phyloP scores from a whole-genome alignment of 2,329 filamentous ascomycete species.

The Trichoderma citrinoviride region DNA sequence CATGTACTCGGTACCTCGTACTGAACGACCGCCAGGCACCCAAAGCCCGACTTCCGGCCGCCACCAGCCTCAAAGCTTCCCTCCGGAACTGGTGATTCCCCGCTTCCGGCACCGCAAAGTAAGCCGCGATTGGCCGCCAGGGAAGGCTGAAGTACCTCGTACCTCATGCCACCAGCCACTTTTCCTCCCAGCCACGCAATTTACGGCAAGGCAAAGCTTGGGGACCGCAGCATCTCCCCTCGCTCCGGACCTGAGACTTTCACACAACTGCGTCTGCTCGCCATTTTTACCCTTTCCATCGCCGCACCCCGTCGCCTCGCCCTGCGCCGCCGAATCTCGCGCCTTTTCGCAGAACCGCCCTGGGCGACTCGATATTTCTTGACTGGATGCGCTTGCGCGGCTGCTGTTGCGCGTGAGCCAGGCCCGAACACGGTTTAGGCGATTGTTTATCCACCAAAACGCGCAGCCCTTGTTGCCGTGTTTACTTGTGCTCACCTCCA shows the following conservation, averaged over 20 bases:
- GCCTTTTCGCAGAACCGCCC: constrained; percentile 27
- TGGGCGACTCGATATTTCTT: constrained; percentile 27
- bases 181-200: constrained; percentile 41
- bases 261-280: constrained; percentile 23
- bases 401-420: constrained; percentile 33
- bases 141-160: not conserved
- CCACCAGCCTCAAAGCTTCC: no score
- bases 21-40: no score
- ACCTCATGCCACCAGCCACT: constrained; percentile 10
- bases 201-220: constrained; percentile 30
- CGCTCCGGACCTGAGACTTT: constrained; percentile 28
- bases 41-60: no score
- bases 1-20: no score
- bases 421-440: constrained; percentile 29
- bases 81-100: not conserved
- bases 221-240: constrained; percentile 30
- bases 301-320: constrained; percentile 21
- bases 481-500: constrained; percentile 31
- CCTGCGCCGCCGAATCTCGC: constrained; percentile 26
- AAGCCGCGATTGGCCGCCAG: not conserved
- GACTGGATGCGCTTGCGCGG: constrained; percentile 34
- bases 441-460: constrained; percentile 35
- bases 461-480: constrained; percentile 33
- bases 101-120: not conserved
- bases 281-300: constrained; percentile 20